Percentiles rank a stretch among this genome's conserved stretches.
phyloP scores from a whole-genome alignment of 2,329 filamentous ascomycete species.

The Fusarium mundagurra region DNA sequence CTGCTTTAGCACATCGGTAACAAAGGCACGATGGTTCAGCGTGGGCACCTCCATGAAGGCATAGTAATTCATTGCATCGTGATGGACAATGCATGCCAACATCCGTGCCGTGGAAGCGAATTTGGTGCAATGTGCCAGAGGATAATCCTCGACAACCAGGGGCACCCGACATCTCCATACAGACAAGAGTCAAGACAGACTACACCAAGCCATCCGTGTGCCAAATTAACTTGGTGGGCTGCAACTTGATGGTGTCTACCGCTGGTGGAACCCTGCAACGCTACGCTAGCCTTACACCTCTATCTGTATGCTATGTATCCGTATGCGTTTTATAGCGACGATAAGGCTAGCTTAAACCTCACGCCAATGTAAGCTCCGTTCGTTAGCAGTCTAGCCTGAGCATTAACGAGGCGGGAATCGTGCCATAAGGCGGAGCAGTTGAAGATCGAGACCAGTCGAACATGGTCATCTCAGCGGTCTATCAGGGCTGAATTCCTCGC shows the following conservation, averaged over 20 bases:
- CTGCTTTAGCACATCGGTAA: background rate
- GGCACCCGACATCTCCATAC: conserved; percentile 5
- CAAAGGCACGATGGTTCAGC: background rate
- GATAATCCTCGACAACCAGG: conserved; percentile 34
- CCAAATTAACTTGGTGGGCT: conserved; percentile 36
- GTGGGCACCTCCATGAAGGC: background rate
- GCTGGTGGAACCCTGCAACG: conserved; percentile 26
- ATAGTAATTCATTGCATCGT: background rate
- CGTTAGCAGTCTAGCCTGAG: conserved; percentile 33
- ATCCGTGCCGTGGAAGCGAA: conserved; percentile 21
- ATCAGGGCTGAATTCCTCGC: conserved; percentile 31
- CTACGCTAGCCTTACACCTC: conserved; percentile 11
- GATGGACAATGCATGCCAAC: background rate
- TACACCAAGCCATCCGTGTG: conserved; percentile 44
- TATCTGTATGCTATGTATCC: background rate
- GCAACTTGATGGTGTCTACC: conserved; percentile 32
- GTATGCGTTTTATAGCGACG: conserved; percentile 11
- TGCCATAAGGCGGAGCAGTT: conserved; percentile 42
- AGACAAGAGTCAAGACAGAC: conserved; percentile 1
- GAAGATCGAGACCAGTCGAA: conserved; percentile 43
- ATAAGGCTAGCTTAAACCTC: conserved; percentile 43
- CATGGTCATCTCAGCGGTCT: conserved; percentile 26
- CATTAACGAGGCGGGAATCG: conserved; percentile 39
- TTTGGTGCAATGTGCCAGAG: conserved; percentile 37
- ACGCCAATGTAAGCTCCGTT: conserved; percentile 37